phyloP scores from a whole-genome alignment of 495 filamentous ascomycete species.

The Hypoxylon trugodes region DNA sequence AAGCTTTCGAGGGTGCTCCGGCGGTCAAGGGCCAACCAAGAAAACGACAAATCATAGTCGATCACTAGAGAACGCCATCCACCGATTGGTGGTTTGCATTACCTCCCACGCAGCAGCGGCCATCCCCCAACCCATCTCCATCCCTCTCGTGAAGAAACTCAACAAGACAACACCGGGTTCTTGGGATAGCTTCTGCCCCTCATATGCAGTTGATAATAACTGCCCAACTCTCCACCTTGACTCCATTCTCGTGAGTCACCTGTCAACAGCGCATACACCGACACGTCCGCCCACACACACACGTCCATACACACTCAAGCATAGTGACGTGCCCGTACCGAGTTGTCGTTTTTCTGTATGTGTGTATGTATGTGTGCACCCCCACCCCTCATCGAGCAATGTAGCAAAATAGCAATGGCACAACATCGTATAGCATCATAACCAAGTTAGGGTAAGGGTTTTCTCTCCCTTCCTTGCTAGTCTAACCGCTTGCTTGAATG shows the following conservation, averaged over 20 bases:
- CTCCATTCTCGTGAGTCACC: no score
- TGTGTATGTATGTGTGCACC: no score
- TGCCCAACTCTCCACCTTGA: no score
- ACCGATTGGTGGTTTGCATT: conserved; percentile 22
- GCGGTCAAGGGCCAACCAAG: conserved; percentile 44
- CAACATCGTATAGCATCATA: conserved; percentile 16
- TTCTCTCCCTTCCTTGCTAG: conserved; percentile 17
- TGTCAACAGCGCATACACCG: no score
- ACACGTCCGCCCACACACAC: no score
- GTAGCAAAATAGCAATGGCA: conserved; percentile 6
- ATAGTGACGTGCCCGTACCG: background rate
- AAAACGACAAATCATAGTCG: conserved; percentile 29
- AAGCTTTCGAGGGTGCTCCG: conserved; percentile 17
- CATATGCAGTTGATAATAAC: no score
- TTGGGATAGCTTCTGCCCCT: no score
- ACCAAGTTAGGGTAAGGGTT: conserved; percentile 41
- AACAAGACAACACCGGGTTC: no score
- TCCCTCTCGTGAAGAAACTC: no score
- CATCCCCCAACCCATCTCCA: conserved; percentile 14
- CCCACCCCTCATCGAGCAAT: conserved; percentile 31
- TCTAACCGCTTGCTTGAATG: conserved; percentile 8
- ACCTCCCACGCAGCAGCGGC: conserved; percentile 14
- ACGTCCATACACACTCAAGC: background rate
- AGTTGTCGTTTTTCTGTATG: background rate
- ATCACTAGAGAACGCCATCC: conserved; percentile 22